Base-by-base conservation (phyloP, 2,329 filamentous ascomycete species). In the Penicillium sp. region DNA sequence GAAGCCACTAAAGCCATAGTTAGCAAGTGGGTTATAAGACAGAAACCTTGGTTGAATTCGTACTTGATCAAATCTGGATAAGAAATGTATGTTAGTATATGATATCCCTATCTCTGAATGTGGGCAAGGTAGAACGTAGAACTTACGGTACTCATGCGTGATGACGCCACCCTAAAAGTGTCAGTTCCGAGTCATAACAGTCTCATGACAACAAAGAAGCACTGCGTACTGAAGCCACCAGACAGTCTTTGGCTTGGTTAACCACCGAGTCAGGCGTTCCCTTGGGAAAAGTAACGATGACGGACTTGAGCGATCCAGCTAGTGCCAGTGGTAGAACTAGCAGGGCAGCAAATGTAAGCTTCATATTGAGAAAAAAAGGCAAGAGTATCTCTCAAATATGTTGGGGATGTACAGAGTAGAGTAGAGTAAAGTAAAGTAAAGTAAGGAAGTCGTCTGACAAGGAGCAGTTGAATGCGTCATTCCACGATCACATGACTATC, bases 71-170 rank as follows among this genome's bases (percentile, higher is more conserved):
- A 59, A 51, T 70, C 75, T 79, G 56, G 34, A 58, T 25, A 51
- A 38, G 34, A 34, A n/a, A 54, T 25, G 15, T 25, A 40, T 7
- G 53, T 64, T 51, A 69, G 63, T 31, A 43, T 45, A 27, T 41
- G 27, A 19, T 7, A 33, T 34, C n/a, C 33, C 23, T 5, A 36
- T 27, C 45, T 40, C n/a, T 47, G 25, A 7, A 21, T 15, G 7
- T 31, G n/a, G 10, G 29, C 10, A 44, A 38, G 40, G 40, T 15
- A 34, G 43, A 38, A 75, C 86, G 38, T 19, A 31, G 38, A 36
- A 75, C 86, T 71, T 82, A 91, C 88, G 85, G 74, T 91, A 94
- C 68, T 87, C 84, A 77, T 95, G 91, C 23, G 89, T 94, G 66
- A 96, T 91, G 49, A 84, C 76, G 39, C 90, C 91, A 49, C 90